phyloP scores from a whole-genome alignment of 2,329 filamentous ascomycete species.

The Neonectria neomacrospora region DNA sequence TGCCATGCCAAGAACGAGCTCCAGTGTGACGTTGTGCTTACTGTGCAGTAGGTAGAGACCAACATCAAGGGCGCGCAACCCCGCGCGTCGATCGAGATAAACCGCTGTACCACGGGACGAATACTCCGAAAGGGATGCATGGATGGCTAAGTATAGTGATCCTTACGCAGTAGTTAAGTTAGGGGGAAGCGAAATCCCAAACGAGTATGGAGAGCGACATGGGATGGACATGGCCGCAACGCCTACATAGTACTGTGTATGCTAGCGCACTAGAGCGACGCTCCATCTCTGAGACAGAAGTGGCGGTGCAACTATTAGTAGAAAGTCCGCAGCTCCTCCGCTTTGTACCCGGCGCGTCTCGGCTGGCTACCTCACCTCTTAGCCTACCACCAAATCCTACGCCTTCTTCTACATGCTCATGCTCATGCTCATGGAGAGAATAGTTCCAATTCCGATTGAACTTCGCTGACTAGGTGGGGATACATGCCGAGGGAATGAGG shows the following conservation, averaged over 20 bases:
- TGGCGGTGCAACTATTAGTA: conserved; percentile 18
- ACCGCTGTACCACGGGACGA: no score
- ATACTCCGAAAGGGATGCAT: no score
- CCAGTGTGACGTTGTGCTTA: neutral
- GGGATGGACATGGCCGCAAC: neutral
- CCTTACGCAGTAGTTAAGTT: no score
- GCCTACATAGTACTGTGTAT: no score
- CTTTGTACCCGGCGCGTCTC: neutral
- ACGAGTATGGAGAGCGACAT: neutral
- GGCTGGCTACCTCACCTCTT: conserved; percentile 12
- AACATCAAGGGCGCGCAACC: neutral
- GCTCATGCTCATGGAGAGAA: neutral
- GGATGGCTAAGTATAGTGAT: no score
- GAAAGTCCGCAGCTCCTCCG: neutral
- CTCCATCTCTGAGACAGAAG: conserved; percentile 5
- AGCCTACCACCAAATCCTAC: neutral
- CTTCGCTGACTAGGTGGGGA: conserved; percentile 27
- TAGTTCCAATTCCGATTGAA: conserved; percentile 25
- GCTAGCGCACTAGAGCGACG: neutral
- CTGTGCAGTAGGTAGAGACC: no score
- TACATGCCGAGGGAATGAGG: conserved; percentile 15
- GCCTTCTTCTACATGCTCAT: neutral
- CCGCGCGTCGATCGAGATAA: neutral
- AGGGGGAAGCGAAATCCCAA: neutral
- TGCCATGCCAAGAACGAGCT: neutral